Conservation (phyloP, 768 basidiomycete genomes). For the Russula sp. region DNA sequence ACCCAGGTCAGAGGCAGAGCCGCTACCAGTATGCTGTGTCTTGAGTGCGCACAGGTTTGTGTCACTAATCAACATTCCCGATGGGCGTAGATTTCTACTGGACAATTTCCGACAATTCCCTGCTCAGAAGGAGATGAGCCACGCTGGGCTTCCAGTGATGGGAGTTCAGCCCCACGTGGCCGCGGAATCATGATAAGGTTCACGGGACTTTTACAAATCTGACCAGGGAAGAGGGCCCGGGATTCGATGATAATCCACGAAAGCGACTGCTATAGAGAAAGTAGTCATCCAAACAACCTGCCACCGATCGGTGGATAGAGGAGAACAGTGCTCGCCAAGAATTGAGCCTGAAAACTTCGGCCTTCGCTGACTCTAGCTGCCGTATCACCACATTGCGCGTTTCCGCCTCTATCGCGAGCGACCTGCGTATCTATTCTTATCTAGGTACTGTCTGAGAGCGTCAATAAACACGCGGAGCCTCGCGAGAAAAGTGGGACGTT, state of each 20-base stretch:
- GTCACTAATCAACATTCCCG: constrained; percentile 61
- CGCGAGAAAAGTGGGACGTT: constrained; percentile 41
- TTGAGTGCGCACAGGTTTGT: constrained; percentile 87
- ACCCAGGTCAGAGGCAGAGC: too few species aligned
- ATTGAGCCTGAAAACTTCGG: too few species aligned
- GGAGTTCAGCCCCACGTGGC: constrained; percentile 76
- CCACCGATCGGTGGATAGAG: too few species aligned
- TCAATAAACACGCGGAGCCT: constrained; percentile 24
- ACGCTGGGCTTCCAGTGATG: constrained; percentile 69
- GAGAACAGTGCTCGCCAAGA: too few species aligned
- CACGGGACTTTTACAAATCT: too few species aligned
- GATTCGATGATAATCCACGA: too few species aligned
- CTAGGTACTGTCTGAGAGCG: constrained; percentile 28
- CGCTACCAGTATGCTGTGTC: too few species aligned
- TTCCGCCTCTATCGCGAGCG: constrained; percentile 30
- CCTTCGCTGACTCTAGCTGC: constrained; percentile 22
- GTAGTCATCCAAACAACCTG: too few species aligned
- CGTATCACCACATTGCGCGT: constrained; percentile 17
- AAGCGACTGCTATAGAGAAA: too few species aligned
- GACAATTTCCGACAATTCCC: constrained; percentile 29
- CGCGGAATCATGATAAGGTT: too few species aligned
- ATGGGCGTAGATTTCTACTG: constrained; percentile 30
- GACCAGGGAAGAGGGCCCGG: too few species aligned
- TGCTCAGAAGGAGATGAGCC: constrained; percentile 37
- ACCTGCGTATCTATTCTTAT: too few species aligned